These are phyloP conservation scores for Gossypium rotundifolium DNA, from an alignment of 345 rosid genomes.

Conservation along the genomic window DNA sequence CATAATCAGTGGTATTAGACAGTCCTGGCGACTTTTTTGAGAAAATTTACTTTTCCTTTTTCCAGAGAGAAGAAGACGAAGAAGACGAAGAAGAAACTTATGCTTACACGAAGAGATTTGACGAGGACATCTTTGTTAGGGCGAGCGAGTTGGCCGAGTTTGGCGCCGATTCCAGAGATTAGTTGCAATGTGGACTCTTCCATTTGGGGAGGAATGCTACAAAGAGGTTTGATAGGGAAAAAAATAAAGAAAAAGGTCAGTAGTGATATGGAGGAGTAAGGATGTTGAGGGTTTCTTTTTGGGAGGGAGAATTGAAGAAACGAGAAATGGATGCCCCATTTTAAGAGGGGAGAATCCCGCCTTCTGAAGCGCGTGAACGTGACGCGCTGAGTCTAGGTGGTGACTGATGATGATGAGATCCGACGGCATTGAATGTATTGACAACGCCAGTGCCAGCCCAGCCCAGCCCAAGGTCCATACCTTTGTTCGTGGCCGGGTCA, in stretches of 20 bases:
- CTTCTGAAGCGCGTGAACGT: background rate
- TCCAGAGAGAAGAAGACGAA: background rate
- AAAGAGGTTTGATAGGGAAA: background rate
- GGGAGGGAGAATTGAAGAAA: background rate
- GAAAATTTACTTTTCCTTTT: background rate
- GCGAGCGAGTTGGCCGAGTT: constrained; percentile 49
- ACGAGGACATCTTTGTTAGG: constrained; percentile 62
- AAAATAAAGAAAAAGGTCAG: background rate
- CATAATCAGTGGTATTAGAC: background rate
- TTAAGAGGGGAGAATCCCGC: constrained; percentile 11
- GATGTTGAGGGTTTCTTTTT: background rate
- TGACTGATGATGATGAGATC: background rate
- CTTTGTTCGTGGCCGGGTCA: too few relatives aligned
- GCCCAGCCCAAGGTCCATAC: background rate
- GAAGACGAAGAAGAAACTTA: background rate
- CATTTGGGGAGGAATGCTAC: constrained; percentile 25
- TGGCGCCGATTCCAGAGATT: constrained; percentile 51
- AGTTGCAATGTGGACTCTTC: constrained; percentile 42
- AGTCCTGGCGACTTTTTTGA: background rate
- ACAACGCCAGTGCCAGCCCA: background rate
- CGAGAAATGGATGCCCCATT: background rate
- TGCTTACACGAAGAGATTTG: constrained; percentile 57
- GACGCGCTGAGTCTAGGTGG: background rate
- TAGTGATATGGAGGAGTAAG: background rate
- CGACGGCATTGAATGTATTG: background rate